Conservation (phyloP, 805 yeast species). For the Metschnikowia borealis region DNA sequence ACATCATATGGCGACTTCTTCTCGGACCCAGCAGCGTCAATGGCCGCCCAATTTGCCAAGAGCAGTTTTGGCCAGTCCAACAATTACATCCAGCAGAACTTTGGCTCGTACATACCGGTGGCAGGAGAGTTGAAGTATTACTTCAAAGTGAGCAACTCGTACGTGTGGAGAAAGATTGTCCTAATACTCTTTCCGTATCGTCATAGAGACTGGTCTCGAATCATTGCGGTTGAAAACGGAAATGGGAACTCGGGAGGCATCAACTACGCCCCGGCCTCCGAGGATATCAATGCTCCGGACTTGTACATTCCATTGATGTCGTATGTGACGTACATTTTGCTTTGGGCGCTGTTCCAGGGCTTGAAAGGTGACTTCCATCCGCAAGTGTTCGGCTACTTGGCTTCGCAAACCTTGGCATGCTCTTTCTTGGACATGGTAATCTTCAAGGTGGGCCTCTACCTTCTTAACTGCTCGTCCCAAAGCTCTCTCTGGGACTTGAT, state of each 20-base stretch:
- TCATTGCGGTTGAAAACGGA: slow-evolving; percentile 23
- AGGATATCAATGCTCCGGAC: slow-evolving; percentile 93
- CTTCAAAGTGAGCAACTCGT: slow-evolving; percentile 87
- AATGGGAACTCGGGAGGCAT: slow-evolving; percentile 21
- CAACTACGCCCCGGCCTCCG: slow-evolving; percentile 67
- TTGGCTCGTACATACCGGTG: slow-evolving; percentile 47
- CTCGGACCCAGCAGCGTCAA: slow-evolving; percentile 73
- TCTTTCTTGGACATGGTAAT: slow-evolving; percentile 70
- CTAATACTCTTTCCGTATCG: slow-evolving; percentile 82
- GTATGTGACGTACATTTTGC: slow-evolving; percentile 75
- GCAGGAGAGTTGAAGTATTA: slow-evolving; percentile 69
- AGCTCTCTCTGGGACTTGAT: slow-evolving; percentile 69
- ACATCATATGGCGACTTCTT: slow-evolving; percentile 42
- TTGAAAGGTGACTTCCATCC: slow-evolving; percentile 89
- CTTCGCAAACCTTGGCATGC: slow-evolving; percentile 83
- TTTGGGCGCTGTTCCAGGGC: slow-evolving; percentile 83
- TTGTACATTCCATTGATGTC: slow-evolving; percentile 95
- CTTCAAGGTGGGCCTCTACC: slow-evolving; percentile 77
- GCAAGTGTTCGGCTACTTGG: slow-evolving; percentile 79
- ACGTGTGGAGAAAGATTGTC: slow-evolving; percentile 69
- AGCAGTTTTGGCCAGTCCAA: slow-evolving; percentile 79
- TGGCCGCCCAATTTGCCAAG: slow-evolving; percentile 87
- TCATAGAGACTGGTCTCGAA: slow-evolving; percentile 78
- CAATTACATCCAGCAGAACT: slow-evolving; percentile 71
- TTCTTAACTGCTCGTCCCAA: slow-evolving; percentile 66